Percentiles rank a stretch among this genome's conserved stretches.
These are phyloP conservation scores for Penicillium tannophilum DNA, from an alignment of 495 filamentous ascomycete species.

Conservation along the genomic window DNA sequence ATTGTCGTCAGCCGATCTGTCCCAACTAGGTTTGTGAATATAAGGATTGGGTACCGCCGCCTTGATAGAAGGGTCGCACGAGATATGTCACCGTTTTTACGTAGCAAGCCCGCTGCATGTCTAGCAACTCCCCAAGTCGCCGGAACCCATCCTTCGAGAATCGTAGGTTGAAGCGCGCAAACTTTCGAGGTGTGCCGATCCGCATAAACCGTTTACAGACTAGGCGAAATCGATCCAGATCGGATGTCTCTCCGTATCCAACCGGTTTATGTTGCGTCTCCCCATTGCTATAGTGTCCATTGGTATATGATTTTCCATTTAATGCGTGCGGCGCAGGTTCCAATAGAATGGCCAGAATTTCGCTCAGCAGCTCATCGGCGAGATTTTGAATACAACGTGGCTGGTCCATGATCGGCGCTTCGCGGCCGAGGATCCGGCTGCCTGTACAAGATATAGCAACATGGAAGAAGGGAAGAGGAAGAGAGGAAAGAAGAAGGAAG, in stretches of 20 bases:
- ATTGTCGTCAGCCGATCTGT: constrained; percentile 22
- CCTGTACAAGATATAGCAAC: constrained; percentile 37
- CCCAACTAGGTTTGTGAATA: not conserved
- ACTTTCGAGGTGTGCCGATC: constrained; percentile 61
- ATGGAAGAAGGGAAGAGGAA: constrained; percentile 35
- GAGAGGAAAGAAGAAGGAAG: constrained; percentile 12
- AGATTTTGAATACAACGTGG: constrained; percentile 50
- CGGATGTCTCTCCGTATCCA: constrained; percentile 35
- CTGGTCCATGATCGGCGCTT: constrained; percentile 40
- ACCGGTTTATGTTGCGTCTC: constrained; percentile 11
- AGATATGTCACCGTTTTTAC: constrained; percentile 73
- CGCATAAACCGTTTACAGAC: constrained; percentile 64
- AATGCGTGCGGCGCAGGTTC: constrained; percentile 13
- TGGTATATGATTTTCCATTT: not conserved
- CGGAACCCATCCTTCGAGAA: constrained; percentile 62
- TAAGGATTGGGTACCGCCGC: constrained; percentile 42
- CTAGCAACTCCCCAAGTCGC: constrained; percentile 51
- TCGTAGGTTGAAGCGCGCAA: constrained; percentile 59
- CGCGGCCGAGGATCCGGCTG: constrained; percentile 43
- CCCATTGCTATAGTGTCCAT: constrained; percentile 1
- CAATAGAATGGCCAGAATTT: constrained; percentile 50
- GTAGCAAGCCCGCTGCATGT: constrained; percentile 59
- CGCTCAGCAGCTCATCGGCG: constrained; percentile 62
- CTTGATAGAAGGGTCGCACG: constrained; percentile 68
- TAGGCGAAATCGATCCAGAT: constrained; percentile 56